Base-by-base conservation (phyloP, 768 basidiomycete species). In the Leccinellum rugosiceps region DNA sequence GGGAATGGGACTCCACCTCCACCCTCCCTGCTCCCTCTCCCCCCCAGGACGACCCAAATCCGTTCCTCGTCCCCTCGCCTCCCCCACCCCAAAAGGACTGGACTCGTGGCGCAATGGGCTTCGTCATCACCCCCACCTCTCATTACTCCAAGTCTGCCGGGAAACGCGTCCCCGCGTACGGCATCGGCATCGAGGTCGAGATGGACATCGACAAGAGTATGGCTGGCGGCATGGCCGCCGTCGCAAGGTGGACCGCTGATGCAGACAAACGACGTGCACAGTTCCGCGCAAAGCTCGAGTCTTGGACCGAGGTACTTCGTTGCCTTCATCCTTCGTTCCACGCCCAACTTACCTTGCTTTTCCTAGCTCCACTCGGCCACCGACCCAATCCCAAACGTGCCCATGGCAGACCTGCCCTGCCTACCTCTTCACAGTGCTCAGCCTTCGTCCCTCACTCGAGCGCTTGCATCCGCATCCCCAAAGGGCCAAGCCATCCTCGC, bases 161-260 rank as follows among this genome's bases (percentile, higher is more conserved):
- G 14, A 85, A 85, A 65, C 83, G 92, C 44, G 75, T 90, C 19
- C 86, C 89, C 32, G 91, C 83, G 1, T 94, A 92, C 69, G 92
- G 91, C 9, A 81, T 93, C 60, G 92, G 92, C 1, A 90, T 94
- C 50, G 89, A 93, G 72, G 90, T 92, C 25, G 89, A 92, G 63
- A 87, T 90, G 76, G 84, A 92, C 64, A 82, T 91, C 55, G 88
- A 90, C 72, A 89, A 88, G 73, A 84, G 82, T 63, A 85, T 89
- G 86, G 77, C 77, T 21, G 84, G 81, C 46, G 90, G 91, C n/a
- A 92, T 93, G 87, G 89, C 90, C 35, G 88, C 91, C 28, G 88
- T 94, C 45, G 91, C 92, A 52, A 83, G 90, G 55, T 94, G 92
- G 92, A 92, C 92, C 3, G 83, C 87, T 28, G 83, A 78, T 45